Base-by-base conservation (phyloP, 2,329 filamentous ascomycete species). In the Claviceps pusilla region DNA sequence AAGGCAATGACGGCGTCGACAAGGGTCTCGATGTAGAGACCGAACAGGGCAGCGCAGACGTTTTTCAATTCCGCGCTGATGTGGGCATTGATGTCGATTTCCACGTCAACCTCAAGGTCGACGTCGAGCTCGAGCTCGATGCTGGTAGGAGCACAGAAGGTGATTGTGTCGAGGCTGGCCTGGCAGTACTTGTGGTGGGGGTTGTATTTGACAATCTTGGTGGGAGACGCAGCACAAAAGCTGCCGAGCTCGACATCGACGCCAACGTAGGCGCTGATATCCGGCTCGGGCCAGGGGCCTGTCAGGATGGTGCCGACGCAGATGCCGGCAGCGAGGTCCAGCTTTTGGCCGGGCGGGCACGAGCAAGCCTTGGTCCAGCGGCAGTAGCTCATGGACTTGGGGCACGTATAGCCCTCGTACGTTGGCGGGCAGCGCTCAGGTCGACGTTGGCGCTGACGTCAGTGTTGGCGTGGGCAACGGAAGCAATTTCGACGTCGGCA, bases 351-450 rank as follows among this genome's bases (percentile, higher is more conserved):
- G 14, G 71, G 67, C 14, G 67, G 57, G 56, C 74, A 74, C 16
- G 73, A 62, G 63, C 75, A 76, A 37, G 72, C 54, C 59, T 65
- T 65, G 56, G 63, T 65, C 68, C 68, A 70, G 56, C 64, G 62
- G 61, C 64, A 66, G 65, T 70, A 70, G 59, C 51, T 57, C 68
- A 70, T 69, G 59, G 57, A 56, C 12, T 53, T 55, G 41, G 67
- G 68, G 62, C 68, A 70, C 43, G 55, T 54, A 63, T 67, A 69
- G 58, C 54, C 48, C 46, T 7, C 12, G 43, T 54, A 52, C 29
- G 51, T 55, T 56, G 59, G 48, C 60, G 60, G 49, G 62, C 58
- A 42, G 60, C 57, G 31, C 11, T 47, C 31, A 41, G 48, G 43
- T 58, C 59, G 55, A 60, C 46, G 35, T 56, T 39, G 48, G 53